A percentile compares a stretch with the other conserved stretches of the same genome.
Evolutionary conservation across 345 rosid genomes (phyloP).

Genomic region (Linum lewisii): DNA sequence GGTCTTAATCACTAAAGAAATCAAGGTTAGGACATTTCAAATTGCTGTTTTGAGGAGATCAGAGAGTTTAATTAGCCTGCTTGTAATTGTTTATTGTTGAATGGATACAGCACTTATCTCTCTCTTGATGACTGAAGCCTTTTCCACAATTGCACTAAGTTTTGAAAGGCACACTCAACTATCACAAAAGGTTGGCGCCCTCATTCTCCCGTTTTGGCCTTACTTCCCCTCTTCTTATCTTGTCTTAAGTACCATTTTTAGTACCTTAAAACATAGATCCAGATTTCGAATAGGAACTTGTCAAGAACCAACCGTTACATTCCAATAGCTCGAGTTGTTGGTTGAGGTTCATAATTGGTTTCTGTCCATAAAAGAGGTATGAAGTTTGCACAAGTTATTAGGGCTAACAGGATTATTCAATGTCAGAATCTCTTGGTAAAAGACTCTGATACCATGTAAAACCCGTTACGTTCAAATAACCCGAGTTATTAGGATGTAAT

Average conservation of each 20-base stretch:
- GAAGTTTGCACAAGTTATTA: background rate
- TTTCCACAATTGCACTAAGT: conserved; percentile 5
- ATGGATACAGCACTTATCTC: conserved; percentile 13
- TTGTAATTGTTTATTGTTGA: background rate
- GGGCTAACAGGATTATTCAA: too few species aligned
- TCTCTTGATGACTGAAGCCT: conserved; percentile 7
- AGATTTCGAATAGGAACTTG: background rate
- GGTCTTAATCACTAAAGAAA: background rate
- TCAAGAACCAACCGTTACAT: too few species aligned
- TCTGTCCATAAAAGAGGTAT: too few species aligned
- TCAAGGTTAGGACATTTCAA: background rate
- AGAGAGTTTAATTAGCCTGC: background rate
- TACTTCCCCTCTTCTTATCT: background rate
- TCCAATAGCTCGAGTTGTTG: too few species aligned
- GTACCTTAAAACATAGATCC: background rate
- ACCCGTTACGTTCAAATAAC: too few species aligned
- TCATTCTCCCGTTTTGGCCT: background rate
- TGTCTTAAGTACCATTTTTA: background rate
- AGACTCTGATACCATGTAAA: too few species aligned
- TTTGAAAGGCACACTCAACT: conserved; percentile 20
- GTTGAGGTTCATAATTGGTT: too few species aligned
- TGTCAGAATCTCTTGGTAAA: too few species aligned
- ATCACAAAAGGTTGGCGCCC: conserved; percentile 11
- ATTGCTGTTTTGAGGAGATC: background rate
- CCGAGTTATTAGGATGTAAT: too few species aligned